Conservation (phyloP, 768 basidiomycete genomes). For the Boletus barrowsii region DNA sequence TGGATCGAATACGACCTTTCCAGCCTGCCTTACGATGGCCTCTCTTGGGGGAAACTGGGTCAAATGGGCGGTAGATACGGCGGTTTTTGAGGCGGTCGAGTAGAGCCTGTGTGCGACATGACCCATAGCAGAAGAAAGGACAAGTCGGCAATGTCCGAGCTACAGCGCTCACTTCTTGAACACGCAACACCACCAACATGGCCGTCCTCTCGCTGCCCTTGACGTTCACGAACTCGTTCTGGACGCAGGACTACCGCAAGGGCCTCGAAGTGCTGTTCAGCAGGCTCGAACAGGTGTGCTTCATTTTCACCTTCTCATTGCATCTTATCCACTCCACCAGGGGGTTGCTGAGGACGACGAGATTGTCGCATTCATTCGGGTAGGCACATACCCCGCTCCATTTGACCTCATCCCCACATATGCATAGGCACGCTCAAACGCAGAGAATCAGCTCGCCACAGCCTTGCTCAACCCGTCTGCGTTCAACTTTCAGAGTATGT, state of each 20-base stretch:
- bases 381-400: conserved; percentile 35
- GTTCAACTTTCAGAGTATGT: conserved; percentile 49
- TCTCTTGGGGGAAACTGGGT: conserved; percentile 62
- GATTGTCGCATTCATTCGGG: conserved; percentile 78
- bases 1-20: conserved; percentile 52
- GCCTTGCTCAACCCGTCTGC: conserved; percentile 51
- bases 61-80: conserved; percentile 55
- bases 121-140: conserved; percentile 42
- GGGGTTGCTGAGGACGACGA: conserved; percentile 83
- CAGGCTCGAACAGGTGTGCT: conserved; percentile 73
- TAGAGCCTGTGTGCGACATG: conserved; percentile 56
- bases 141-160: conserved; percentile 30
- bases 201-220: conserved; percentile 87
- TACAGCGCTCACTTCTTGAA: not conserved
- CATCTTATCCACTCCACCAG: conserved; percentile 38
- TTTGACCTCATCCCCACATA: conserved; percentile 6
- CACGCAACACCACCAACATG: conserved; percentile 44
- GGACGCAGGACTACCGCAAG: conserved; percentile 85
- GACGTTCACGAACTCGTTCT: conserved; percentile 89
- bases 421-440: conserved; percentile 66
- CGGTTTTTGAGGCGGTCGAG: conserved; percentile 43
- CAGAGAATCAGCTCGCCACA: conserved; percentile 64
- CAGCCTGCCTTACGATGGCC: conserved; percentile 35
- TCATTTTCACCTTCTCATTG: not conserved
- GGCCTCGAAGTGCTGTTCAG: conserved; percentile 76